These are phyloP conservation scores for Starmerella vitae DNA, from an alignment of 805 yeast genomes.

Conservation along the genomic window DNA sequence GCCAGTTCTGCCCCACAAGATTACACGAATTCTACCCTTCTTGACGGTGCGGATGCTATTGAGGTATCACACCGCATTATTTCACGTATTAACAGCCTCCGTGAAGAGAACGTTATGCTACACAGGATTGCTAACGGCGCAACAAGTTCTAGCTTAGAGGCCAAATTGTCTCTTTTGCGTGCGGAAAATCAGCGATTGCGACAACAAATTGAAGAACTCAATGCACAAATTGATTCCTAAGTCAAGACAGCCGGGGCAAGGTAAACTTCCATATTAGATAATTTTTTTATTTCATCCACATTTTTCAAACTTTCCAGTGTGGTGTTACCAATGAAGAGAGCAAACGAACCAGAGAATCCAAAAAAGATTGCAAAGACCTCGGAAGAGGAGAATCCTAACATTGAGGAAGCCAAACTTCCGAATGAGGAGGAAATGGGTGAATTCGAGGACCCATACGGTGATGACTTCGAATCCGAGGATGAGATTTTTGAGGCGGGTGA, in stretches of 20 bases:
- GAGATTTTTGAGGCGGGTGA: constrained; percentile 59
- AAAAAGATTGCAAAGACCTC: constrained; percentile 9
- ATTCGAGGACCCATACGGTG: constrained; percentile 51
- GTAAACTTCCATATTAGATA: background rate
- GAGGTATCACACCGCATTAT: constrained; percentile 22
- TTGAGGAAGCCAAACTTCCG: background rate
- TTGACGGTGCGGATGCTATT: constrained; percentile 16
- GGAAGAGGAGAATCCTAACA: constrained; percentile 1
- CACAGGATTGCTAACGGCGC: constrained; percentile 11
- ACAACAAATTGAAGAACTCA: constrained; percentile 4
- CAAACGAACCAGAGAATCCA: constrained; percentile 10
- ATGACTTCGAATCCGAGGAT: constrained; percentile 75
- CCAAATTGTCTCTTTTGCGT: constrained; percentile 10
- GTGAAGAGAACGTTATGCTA: constrained; percentile 19
- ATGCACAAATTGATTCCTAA: background rate
- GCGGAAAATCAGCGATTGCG: constrained; percentile 14
- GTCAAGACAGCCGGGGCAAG: background rate
- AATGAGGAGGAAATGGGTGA: constrained; percentile 31
- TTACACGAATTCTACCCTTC: background rate
- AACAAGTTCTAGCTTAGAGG: constrained; percentile 16
- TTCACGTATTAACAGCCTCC: constrained; percentile 16
- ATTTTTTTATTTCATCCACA: constrained; percentile 1
- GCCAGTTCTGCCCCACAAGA: background rate
- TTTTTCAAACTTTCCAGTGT: background rate
- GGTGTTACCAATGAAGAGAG: constrained; percentile 13